Evolutionary conservation across 2,329 filamentous ascomycete genomes (phyloP).

Genomic region (Pleoardoris graminearum): DNA sequence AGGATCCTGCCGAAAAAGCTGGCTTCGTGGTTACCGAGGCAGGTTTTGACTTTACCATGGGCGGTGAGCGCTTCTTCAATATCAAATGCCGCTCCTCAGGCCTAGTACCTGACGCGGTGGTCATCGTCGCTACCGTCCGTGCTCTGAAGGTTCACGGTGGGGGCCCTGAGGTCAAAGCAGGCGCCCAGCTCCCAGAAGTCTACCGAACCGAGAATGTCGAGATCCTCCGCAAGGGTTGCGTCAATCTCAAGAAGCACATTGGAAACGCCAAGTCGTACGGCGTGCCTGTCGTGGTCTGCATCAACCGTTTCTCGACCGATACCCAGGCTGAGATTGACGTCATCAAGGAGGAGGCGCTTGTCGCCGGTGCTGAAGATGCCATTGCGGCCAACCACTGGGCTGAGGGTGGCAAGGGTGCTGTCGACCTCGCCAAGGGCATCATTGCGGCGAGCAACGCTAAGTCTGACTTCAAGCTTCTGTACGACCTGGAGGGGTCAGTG

Average conservation of each 20-base stretch:
- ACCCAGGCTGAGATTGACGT: conserved; percentile 89
- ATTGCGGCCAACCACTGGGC: conserved; percentile 97
- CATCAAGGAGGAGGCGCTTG: conserved; percentile 85
- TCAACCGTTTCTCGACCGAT: conserved; percentile 95
- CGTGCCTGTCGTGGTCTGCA: conserved; percentile 91
- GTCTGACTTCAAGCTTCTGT: conserved; percentile 79
- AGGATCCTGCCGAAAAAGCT: conserved; percentile 78
- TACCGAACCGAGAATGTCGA: conserved; percentile 95
- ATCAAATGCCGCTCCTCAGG: conserved; percentile 98
- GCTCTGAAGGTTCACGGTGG: conserved; percentile 97
- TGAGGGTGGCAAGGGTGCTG: conserved; percentile 85
- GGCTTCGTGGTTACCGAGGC: conserved; percentile 97
- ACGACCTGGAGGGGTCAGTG: conserved; percentile 73
- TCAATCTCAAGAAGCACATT: conserved; percentile 96
- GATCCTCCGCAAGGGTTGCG: conserved; percentile 82
- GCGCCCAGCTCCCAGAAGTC: conserved; percentile 79
- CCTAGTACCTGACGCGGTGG: conserved; percentile 87
- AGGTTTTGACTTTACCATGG: conserved; percentile 99
- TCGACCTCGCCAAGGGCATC: conserved; percentile 86
- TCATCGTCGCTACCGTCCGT: conserved; percentile 92
- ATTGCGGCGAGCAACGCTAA: conserved; percentile 80
- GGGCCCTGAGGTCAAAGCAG: conserved; percentile 88
- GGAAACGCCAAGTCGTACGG: conserved; percentile 86
- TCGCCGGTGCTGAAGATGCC: conserved; percentile 90
- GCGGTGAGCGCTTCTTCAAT: conserved; percentile 99